These are phyloP conservation scores for Cystobasidiaceae sp. DNA, from an alignment of 1,284 basidiomycete genomes.

Conservation along the genomic window DNA sequence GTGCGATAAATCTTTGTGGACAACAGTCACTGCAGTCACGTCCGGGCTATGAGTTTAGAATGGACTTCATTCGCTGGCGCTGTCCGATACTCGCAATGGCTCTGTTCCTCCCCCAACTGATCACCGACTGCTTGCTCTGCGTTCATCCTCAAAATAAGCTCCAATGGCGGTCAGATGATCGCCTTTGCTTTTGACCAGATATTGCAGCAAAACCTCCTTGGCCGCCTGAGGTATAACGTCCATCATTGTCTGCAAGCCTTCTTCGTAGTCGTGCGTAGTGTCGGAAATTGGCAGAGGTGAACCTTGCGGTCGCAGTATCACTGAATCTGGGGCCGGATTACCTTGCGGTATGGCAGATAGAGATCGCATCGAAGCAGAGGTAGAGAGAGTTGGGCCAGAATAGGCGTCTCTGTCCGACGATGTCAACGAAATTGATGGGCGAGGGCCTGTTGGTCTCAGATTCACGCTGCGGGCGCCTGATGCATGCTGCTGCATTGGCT, in stretches of 20 bases:
- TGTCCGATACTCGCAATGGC: too few relatives aligned
- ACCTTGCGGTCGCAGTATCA: neutral
- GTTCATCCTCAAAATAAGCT: conserved; percentile 32
- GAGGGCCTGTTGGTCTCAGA: conserved; percentile 4
- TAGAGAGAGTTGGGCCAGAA: conserved; percentile 13
- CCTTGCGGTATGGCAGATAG: neutral
- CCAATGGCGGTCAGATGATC: conserved; percentile 36
- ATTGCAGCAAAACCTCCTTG: conserved; percentile 7
- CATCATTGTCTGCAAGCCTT: neutral
- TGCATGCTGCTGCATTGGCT: neutral
- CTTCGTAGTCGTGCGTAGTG: neutral
- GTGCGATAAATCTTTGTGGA: too few relatives aligned
- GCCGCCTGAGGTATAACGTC: conserved; percentile 36
- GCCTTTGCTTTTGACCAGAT: conserved; percentile 30
- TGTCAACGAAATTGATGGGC: conserved; percentile 14
- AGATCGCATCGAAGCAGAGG: neutral
- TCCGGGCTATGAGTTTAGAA: too few relatives aligned
- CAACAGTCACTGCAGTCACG: too few relatives aligned
- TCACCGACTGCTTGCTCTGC: neutral
- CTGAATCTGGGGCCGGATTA: too few relatives aligned
- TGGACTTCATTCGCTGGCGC: too few relatives aligned
- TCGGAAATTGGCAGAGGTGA: too few relatives aligned
- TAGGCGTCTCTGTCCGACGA: neutral
- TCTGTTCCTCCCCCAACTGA: too few relatives aligned
- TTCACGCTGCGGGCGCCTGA: neutral